phyloP scores from a whole-genome alignment of 73 alveolate genomes.

The Chromera velia region DNA sequence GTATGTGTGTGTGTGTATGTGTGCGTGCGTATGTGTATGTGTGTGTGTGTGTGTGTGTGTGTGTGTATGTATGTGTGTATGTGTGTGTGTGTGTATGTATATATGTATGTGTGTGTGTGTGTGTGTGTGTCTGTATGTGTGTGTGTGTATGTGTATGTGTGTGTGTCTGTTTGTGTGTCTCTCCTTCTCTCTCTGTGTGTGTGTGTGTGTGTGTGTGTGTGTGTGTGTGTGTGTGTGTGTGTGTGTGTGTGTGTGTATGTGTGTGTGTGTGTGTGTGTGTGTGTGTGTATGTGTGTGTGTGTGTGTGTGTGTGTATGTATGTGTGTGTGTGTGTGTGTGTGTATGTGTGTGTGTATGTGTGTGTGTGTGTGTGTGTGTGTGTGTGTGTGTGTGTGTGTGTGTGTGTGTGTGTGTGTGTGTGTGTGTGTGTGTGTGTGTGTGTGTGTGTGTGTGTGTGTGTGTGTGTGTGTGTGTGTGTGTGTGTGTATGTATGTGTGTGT shows the following conservation, averaged over 20 bases:
- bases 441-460: not conserved
- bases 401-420: not conserved
- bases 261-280: not conserved
- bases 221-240: not conserved
- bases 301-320: not conserved
- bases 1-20: too few species aligned
- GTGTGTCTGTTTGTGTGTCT: not conserved
- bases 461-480: not conserved
- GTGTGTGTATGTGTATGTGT: not conserved
- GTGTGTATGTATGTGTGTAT: too few species aligned
- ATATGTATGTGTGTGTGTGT: not conserved
- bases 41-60: too few species aligned
- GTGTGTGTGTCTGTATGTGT: not conserved
- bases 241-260: not conserved
- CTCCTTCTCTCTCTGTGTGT: not conserved
- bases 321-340: not conserved
- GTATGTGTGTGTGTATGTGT: not conserved
- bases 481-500: not conserved
- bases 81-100: not conserved
- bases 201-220: not conserved
- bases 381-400: not conserved
- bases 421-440: conserved; percentile 1
- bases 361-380: not conserved
- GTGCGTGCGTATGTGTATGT: too few species aligned
- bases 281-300: not conserved